phyloP scores from a whole-genome alignment of 2,329 filamentous ascomycete species.

The Fusarium metavorans region DNA sequence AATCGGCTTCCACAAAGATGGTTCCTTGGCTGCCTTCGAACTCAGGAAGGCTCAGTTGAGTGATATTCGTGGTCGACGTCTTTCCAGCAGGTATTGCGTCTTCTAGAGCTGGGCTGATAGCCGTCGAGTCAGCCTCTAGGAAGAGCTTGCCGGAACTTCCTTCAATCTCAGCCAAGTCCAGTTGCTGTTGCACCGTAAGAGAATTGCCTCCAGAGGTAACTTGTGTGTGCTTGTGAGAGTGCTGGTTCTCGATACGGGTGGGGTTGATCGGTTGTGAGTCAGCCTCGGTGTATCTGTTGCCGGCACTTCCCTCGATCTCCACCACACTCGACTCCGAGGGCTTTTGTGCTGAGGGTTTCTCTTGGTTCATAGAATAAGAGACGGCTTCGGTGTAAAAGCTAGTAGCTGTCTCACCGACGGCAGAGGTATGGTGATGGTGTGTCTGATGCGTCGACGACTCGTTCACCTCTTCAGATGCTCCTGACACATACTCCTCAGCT shows the following conservation, averaged over 20 bases:
- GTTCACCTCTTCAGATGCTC: background rate
- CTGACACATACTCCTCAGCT: background rate
- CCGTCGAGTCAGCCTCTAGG: background rate
- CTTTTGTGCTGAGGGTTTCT: background rate
- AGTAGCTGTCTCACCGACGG: background rate
- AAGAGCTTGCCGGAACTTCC: background rate
- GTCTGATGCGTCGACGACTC: background rate
- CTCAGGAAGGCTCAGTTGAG: background rate
- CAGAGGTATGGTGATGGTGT: background rate
- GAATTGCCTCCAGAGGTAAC: background rate
- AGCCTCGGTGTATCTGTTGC: background rate
- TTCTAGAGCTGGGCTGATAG: background rate
- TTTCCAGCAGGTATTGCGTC: background rate
- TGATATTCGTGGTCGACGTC: background rate
- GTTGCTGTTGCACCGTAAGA: background rate
- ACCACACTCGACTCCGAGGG: too few species aligned
- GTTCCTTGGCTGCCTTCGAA: background rate
- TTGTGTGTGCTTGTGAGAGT: background rate
- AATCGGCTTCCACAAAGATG: background rate
- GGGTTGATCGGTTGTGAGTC: constrained; percentile 4
- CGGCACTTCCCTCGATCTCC: background rate
- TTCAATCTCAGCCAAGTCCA: background rate
- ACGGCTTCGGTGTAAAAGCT: background rate
- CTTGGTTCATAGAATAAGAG: background rate
- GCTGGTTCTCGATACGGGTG: background rate